phyloP scores from a whole-genome alignment of 1,284 basidiomycete species.

The Ganoderma resinaceum region DNA sequence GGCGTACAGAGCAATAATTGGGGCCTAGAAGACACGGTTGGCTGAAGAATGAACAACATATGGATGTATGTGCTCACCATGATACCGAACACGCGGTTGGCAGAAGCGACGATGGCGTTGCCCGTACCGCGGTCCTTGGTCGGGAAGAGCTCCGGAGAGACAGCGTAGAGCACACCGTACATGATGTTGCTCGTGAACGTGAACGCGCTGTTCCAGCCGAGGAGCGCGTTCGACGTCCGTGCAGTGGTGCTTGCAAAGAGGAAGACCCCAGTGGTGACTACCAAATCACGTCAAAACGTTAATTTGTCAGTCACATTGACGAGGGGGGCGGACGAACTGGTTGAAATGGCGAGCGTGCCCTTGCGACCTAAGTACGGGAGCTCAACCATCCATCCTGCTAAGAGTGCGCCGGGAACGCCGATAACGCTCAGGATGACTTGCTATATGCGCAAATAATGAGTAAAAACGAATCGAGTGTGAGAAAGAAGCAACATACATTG shows the following conservation, averaged over 20 bases:
- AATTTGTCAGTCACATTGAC: neutral
- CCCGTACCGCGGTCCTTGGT: slow-evolving; percentile 77
- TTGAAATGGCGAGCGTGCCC: slow-evolving; percentile 67
- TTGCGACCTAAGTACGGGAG: slow-evolving; percentile 62
- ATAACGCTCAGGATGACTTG: slow-evolving; percentile 72
- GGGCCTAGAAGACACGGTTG: slow-evolving; percentile 50
- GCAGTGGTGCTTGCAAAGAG: slow-evolving; percentile 73
- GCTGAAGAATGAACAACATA: neutral
- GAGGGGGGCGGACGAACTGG: slow-evolving; percentile 42
- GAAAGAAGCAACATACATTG: slow-evolving; percentile 51
- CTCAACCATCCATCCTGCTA: slow-evolving; percentile 65
- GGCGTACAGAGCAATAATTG: slow-evolving; percentile 69
- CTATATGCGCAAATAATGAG: slow-evolving; percentile 39
- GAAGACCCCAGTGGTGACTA: slow-evolving; percentile 70
- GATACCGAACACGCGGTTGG: slow-evolving; percentile 69
- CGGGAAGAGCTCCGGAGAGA: slow-evolving; percentile 73
- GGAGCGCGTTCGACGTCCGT: slow-evolving; percentile 62
- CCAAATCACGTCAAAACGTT: neutral
- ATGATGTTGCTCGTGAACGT: slow-evolving; percentile 69
- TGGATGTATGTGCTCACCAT: slow-evolving; percentile 46
- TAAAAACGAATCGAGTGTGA: too few species aligned
- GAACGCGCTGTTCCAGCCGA: slow-evolving; percentile 79
- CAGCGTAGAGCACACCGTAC: slow-evolving; percentile 75
- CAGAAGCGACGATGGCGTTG: slow-evolving; percentile 66
- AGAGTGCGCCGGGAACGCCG: slow-evolving; percentile 69